phyloP scores from a whole-genome alignment of 306 rosid genomes.

The Alnus glutinosa region DNA sequence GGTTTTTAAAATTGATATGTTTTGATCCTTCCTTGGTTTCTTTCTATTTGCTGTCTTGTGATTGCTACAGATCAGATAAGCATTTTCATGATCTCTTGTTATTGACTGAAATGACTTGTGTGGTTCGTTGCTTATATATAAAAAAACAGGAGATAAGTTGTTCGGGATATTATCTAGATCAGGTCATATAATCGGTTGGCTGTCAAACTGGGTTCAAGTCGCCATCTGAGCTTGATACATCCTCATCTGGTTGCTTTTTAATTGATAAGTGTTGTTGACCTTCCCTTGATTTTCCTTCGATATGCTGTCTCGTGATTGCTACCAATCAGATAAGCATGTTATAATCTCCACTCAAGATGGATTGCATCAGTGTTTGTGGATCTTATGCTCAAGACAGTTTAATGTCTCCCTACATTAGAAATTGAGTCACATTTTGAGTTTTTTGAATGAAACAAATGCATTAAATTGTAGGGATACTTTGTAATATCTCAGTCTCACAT shows the following conservation, averaged over 20 bases:
- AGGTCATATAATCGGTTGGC: background rate
- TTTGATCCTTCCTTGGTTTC: background rate
- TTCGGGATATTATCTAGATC: background rate
- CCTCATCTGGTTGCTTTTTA: constrained; percentile 1
- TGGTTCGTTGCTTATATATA: background rate
- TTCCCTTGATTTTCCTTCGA: background rate
- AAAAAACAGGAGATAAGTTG: background rate
- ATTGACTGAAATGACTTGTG: background rate
- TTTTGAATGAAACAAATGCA: too few relatives aligned
- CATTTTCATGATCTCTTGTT: background rate
- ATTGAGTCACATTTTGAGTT: background rate
- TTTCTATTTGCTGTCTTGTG: background rate
- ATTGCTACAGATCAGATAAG: background rate
- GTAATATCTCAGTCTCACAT: too few relatives aligned
- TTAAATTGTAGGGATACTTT: too few relatives aligned
- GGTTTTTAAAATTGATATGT: background rate
- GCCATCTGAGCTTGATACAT: background rate
- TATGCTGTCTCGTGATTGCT: background rate
- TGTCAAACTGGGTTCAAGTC: background rate
- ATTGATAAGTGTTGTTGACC: background rate
- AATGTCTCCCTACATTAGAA: constrained; percentile 5
- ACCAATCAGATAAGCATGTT: background rate
- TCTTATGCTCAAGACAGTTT: background rate
- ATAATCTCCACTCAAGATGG: background rate
- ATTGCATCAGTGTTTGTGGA: background rate